phyloP scores from a whole-genome alignment of 257 asterid genomes.

The Oldenlandia corymbosa region DNA sequence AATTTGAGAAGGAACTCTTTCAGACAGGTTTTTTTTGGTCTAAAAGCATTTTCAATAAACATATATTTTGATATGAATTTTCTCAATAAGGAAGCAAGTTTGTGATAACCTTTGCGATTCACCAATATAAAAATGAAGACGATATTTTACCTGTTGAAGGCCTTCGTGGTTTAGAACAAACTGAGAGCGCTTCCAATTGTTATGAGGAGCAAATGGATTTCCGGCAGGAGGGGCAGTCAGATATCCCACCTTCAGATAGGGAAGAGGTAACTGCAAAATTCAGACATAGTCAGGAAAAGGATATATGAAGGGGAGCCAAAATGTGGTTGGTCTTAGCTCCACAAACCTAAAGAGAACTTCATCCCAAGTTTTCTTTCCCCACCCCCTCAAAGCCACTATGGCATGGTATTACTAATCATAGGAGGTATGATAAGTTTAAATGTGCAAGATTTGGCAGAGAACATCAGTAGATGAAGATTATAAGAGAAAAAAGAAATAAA shows the following conservation, averaged over 20 bases:
- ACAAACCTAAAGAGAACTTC: too few relatives aligned
- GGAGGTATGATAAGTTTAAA: neutral
- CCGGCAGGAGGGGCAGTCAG: slow-evolving; percentile 91
- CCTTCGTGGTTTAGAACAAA: slow-evolving; percentile 87
- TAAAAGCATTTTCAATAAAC: neutral
- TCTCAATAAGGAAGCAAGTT: slow-evolving; percentile 7
- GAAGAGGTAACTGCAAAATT: slow-evolving; percentile 82
- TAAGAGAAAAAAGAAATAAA: neutral
- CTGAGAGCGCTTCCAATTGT: slow-evolving; percentile 84
- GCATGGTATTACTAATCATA: neutral
- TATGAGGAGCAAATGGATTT: slow-evolving; percentile 82
- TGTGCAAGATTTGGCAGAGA: neutral
- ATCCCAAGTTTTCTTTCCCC: too few relatives aligned
- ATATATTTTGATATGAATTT: neutral
- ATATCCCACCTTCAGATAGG: slow-evolving; percentile 85
- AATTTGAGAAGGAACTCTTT: neutral
- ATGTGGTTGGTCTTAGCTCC: too few relatives aligned
- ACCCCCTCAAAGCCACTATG: neutral
- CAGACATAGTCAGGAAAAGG: slow-evolving; percentile 20
- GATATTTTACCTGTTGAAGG: slow-evolving; percentile 66
- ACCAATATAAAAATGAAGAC: neutral
- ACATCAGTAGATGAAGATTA: neutral
- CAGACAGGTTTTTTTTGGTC: neutral
- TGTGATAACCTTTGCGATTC: neutral
- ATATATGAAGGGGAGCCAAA: neutral